Base-by-base conservation (phyloP, 2,329 filamentous ascomycete species). In the Aspergillus chevalieri region DNA sequence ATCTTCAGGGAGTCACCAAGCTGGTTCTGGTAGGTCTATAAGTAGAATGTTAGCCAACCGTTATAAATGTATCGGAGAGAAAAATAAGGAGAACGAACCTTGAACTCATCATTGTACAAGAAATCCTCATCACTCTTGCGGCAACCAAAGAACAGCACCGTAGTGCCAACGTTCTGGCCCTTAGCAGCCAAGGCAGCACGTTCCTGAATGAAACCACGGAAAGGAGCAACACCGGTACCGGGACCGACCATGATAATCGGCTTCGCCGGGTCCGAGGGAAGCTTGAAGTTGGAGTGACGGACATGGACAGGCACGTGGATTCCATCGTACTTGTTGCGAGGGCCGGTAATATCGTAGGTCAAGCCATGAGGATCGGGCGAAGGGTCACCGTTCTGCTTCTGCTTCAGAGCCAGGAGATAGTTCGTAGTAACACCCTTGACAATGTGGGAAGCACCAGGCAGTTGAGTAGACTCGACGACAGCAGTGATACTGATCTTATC, bases 221-320 rank as follows among this genome's bases (percentile, higher is more conserved):
- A 96, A 15, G 93, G 93, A 22, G 93, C 93, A 48, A 96, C 90
- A 77, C 93, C 93, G 47, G 93, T 97, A 66, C 93, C 93, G 10
- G 93, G 93, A 21, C 93, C 93, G 60, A 97, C 83, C 84, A 96
- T 91, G 69, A 98, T 95, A 61, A 98, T 78, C 26, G 93, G 93
- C 74, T 94, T 95, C 44, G 86, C 83, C 3, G 93, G 90, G 63
- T 98, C 91, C 14, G 93, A 96, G 7, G 93, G 93, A 26, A 98
- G 82, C 77, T 97, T 97, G 82, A 98, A 98, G 77, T 97, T 98
- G 57, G 93, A 97, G 74, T 96, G 92, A 57, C 93, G 89, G 52
- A 98, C 84, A 66, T 98, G 93, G 12, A 98, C 89, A 3, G 93
- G 93, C 21, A 97, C 86, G 65, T 94, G 91, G 52, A 96, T 85